Conservation (phyloP, 805 yeast species). For the Wickerhamiella qilinensis region DNA sequence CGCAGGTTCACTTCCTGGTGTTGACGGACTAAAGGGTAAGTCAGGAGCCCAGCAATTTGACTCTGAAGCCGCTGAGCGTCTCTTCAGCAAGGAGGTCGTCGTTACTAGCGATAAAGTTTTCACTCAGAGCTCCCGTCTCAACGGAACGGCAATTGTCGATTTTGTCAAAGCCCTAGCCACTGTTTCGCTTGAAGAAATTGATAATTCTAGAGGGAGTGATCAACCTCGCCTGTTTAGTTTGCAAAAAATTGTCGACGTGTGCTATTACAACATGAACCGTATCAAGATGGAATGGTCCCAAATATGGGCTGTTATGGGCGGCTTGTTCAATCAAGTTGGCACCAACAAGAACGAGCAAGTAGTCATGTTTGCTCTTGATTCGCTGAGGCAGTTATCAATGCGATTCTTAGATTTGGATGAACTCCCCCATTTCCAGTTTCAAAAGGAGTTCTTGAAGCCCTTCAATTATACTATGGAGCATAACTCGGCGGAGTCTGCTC, state of each 20-base stretch:
- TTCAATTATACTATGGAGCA: constrained; percentile 64
- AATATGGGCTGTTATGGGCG: constrained; percentile 87
- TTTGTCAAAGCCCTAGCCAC: constrained; percentile 78
- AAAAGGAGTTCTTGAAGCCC: constrained; percentile 82
- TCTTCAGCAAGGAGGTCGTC: constrained; percentile 21
- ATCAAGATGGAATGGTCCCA: constrained; percentile 94
- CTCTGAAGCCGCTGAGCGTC: constrained; percentile 20
- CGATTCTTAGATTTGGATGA: constrained; percentile 89
- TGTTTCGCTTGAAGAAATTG: constrained; percentile 82
- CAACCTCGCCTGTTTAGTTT: constrained; percentile 85
- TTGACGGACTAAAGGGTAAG: neutral
- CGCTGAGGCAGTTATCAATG: constrained; percentile 81
- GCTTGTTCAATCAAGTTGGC: constrained; percentile 71
- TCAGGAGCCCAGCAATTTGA: neutral
- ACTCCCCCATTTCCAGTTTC: constrained; percentile 87
- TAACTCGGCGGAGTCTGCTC: constrained; percentile 52
- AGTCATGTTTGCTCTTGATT: constrained; percentile 82
- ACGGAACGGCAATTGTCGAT: constrained; percentile 71
- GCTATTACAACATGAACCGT: constrained; percentile 94
- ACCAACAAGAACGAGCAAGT: constrained; percentile 61
- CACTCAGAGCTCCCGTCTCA: constrained; percentile 59
- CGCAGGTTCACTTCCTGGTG: constrained; percentile 72
- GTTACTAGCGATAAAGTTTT: constrained; percentile 70
- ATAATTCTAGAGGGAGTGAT: constrained; percentile 62
- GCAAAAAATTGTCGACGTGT: constrained; percentile 92